These are phyloP conservation scores for Syncephalastrum racemosum DNA, from an alignment of 371 early-diverging fungal genomes.

Conservation along the genomic window DNA sequence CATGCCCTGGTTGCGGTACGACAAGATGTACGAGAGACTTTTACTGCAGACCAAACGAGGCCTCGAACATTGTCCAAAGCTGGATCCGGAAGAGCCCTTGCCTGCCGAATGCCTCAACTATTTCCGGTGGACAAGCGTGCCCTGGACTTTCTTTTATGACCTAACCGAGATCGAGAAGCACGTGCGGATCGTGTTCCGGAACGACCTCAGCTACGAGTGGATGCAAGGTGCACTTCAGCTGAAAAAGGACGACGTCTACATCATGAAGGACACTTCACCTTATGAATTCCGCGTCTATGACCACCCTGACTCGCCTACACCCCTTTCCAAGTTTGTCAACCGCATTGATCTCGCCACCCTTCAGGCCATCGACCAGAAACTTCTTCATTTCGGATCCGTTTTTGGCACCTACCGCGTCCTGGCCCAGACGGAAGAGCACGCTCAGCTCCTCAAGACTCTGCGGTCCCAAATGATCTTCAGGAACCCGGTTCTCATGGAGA, in stretches of 20 bases:
- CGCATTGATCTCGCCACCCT: constrained; percentile 42
- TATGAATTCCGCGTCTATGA: constrained; percentile 57
- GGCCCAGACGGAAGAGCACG: constrained; percentile 42
- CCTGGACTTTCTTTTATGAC: constrained; percentile 63
- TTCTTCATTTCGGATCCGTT: constrained; percentile 60
- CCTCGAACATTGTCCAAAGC: constrained; percentile 47
- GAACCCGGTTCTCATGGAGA: constrained; percentile 46
- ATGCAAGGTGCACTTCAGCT: constrained; percentile 24
- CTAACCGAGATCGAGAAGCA: constrained; percentile 32
- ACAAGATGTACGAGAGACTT: constrained; percentile 54
- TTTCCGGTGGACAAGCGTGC: constrained; percentile 53
- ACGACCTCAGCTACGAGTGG: constrained; percentile 46
- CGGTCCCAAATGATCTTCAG: constrained; percentile 50
- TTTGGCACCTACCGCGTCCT: constrained; percentile 57
- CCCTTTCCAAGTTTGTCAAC: constrained; percentile 43
- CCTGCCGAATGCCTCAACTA: constrained; percentile 61
- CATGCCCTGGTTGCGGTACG: constrained; percentile 54
- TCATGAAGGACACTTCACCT: constrained; percentile 50
- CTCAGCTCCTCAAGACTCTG: constrained; percentile 33
- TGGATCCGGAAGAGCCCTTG: constrained; percentile 39
- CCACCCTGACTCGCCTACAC: constrained; percentile 43
- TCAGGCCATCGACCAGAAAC: constrained; percentile 32
- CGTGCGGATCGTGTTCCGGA: constrained; percentile 34
- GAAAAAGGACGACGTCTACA: constrained; percentile 36
- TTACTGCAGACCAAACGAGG: constrained; percentile 59